Evolutionary conservation across 805 yeast genomes (phyloP).

Genomic region (Kodamaea jinghongensis): DNA sequence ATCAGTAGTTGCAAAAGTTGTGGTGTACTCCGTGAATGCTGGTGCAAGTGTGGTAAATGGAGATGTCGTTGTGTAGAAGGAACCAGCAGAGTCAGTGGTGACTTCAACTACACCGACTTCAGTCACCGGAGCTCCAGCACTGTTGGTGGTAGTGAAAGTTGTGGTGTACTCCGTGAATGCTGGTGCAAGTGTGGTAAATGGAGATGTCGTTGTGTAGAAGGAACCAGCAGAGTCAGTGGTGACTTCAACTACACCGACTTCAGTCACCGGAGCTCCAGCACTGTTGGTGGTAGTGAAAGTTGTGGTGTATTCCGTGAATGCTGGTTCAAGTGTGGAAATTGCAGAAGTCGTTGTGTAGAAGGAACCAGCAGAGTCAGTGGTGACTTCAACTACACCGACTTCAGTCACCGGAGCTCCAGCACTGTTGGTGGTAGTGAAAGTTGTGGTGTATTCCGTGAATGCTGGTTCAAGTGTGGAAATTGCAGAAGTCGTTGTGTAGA

Average conservation of each 20-base stretch:
- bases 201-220: conserved; percentile 15
- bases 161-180: conserved; percentile 17
- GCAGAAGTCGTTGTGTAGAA: conserved; percentile 16
- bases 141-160: conserved; percentile 12
- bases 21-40: conserved; percentile 15
- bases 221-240: too few relatives aligned
- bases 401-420: conserved; percentile 9
- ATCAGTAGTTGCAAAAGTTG: conserved; percentile 14
- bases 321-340: background rate
- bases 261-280: conserved; percentile 9
- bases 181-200: background rate
- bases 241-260: conserved; percentile 10
- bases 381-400: conserved; percentile 11
- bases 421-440: conserved; percentile 12
- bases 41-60: background rate
- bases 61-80: conserved; percentile 15
- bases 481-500: conserved; percentile 16
- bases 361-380: too few relatives aligned
- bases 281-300: conserved; percentile 13
- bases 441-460: conserved; percentile 17
- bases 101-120: conserved; percentile 10
- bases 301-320: conserved; percentile 17
- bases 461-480: background rate
- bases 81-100: too few relatives aligned
- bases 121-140: conserved; percentile 9